Percentiles rank a stretch among this genome's conserved stretches.
Conservation (phyloP, 306 rosid species). For the Castanopsis chinensis region DNA sequence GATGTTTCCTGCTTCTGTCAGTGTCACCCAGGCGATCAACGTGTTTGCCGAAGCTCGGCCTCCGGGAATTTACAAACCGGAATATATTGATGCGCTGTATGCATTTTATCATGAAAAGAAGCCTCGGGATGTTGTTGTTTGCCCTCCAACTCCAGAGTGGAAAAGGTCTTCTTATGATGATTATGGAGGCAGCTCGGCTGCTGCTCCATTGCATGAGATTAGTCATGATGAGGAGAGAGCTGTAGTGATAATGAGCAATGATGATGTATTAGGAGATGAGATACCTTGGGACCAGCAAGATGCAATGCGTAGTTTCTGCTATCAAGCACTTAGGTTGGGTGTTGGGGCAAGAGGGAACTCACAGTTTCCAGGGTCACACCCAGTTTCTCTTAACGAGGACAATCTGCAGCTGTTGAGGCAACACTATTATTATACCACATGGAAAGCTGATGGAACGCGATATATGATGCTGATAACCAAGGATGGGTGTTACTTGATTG, state of each 20-base stretch:
- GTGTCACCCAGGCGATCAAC: conserved; percentile 66
- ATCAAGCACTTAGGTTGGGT: conserved; percentile 78
- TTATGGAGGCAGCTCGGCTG: conserved; percentile 68
- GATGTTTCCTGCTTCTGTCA: conserved; percentile 52
- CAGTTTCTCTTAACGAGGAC: conserved; percentile 91
- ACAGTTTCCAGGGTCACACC: conserved; percentile 94
- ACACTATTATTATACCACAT: conserved; percentile 95
- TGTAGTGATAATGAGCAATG: conserved; percentile 65
- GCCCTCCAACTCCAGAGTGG: conserved; percentile 99
- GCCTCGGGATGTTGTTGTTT: conserved; percentile 64
- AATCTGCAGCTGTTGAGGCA: conserved; percentile 85
- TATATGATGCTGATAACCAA: conserved; percentile 88
- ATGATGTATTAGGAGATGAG: conserved; percentile 96
- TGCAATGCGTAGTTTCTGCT: conserved; percentile 82
- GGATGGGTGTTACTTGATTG: conserved; percentile 94
- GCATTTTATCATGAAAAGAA: conserved; percentile 86
- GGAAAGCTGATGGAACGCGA: conserved; percentile 99
- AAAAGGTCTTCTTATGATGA: conserved; percentile 92
- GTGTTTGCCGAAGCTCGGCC: conserved; percentile 85
- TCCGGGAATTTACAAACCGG: conserved; percentile 97
- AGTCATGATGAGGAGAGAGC: conserved; percentile 40
- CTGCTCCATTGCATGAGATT: conserved; percentile 51
- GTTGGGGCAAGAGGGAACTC: conserved; percentile 70
- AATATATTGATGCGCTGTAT: conserved; percentile 82
- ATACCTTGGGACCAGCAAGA: conserved; percentile 93